These are phyloP conservation scores for Epichloe uncinata DNA, from an alignment of 2,329 filamentous ascomycete species.

Conservation along the genomic window DNA sequence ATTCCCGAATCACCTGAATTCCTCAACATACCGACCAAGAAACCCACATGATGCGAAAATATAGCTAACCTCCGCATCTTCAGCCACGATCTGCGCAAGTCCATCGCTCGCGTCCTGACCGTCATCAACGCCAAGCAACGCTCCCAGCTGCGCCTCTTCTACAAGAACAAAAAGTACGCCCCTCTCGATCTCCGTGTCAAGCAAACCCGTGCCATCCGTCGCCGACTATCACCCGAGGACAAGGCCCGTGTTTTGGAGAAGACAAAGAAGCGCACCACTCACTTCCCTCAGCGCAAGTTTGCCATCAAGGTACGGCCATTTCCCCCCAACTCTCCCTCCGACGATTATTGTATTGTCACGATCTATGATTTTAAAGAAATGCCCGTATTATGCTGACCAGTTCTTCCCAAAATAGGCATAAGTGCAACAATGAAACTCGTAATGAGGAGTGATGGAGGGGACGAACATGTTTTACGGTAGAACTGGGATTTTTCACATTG, in stretches of 20 bases:
- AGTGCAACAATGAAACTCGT: conserved; percentile 3
- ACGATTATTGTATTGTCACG: too few relatives aligned
- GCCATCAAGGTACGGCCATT: conserved; percentile 73
- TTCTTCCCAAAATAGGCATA: conserved; percentile 4
- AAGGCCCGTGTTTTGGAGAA: conserved; percentile 74
- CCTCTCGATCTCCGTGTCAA: conserved; percentile 97
- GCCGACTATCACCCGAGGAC: conserved; percentile 88
- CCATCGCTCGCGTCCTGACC: conserved; percentile 95
- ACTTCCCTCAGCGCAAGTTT: conserved; percentile 98
- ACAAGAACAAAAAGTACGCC: conserved; percentile 99
- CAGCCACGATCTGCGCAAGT: conserved; percentile 98
- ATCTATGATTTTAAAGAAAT: not conserved
- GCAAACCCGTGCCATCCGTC: conserved; percentile 95
- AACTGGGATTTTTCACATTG: conserved; percentile 8
- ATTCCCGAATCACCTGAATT: too few relatives aligned
- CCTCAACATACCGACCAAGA: not conserved
- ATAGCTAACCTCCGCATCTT: conserved; percentile 7
- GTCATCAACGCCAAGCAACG: conserved; percentile 99
- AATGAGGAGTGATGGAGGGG: conserved; percentile 3
- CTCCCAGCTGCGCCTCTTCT: conserved; percentile 94
- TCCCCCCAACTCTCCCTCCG: not conserved
- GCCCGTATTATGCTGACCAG: not conserved
- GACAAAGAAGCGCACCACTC: conserved; percentile 87
- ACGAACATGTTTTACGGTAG: conserved; percentile 2
- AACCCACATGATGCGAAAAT: not conserved